Conservation (phyloP, 2,329 filamentous ascomycete genomes). For the Macroventuria anomochaeta region DNA sequence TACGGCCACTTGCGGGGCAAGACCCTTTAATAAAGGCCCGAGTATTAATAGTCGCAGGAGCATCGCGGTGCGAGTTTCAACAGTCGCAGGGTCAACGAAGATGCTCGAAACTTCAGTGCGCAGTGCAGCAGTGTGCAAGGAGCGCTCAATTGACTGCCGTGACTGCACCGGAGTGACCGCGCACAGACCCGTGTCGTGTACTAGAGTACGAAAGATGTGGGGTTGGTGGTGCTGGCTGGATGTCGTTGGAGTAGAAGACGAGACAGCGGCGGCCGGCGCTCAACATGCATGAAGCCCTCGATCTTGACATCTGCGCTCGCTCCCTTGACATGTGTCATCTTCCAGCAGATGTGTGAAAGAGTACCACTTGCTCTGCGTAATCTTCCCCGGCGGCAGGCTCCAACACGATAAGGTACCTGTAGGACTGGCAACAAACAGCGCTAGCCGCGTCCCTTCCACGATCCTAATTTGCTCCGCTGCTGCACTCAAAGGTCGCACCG, state of each 20-base stretch:
- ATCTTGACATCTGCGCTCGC: neutral
- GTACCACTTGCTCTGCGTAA: neutral
- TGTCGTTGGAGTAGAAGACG: neutral
- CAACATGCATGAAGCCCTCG: neutral
- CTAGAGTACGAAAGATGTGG: slow-evolving; percentile 10
- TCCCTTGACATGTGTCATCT: slow-evolving; percentile 6
- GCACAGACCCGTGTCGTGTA: slow-evolving; percentile 6
- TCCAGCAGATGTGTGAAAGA: neutral
- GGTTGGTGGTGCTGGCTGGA: slow-evolving; percentile 4
- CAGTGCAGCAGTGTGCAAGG: neutral
- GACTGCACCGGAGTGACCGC: neutral
- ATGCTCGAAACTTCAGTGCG: neutral
- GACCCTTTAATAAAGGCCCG: slow-evolving; percentile 14
- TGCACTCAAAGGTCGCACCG: slow-evolving; percentile 4
- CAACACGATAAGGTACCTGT: slow-evolving; percentile 9
- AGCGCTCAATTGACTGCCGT: neutral
- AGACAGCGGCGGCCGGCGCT: neutral
- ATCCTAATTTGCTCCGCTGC: slow-evolving; percentile 3
- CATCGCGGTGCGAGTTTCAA: neutral
- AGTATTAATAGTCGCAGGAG: slow-evolving; percentile 9
- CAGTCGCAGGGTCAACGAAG: neutral
- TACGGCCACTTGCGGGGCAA: slow-evolving; percentile 8
- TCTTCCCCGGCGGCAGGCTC: neutral
- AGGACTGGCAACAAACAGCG: neutral
- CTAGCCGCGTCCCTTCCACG: neutral